Evolutionary conservation across 495 filamentous ascomycete genomes (phyloP), one percentile per base, ranked within the genome.

Genomic region (Pyronema domesticum): DNA sequence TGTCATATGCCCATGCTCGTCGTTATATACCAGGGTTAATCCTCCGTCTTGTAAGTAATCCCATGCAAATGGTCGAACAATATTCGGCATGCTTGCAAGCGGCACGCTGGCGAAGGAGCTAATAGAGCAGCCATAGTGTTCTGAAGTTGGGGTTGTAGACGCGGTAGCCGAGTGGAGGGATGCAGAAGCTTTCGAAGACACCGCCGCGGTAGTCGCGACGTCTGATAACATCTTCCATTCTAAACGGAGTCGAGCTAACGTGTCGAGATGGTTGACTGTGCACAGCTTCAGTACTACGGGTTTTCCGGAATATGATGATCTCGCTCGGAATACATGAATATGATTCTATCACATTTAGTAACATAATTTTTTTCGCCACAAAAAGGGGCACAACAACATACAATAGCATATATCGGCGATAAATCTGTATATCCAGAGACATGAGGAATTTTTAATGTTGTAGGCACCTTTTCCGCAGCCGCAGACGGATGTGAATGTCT

Each of bases 191-290:
- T 43, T 57, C n/a, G 37, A 45, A 35, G 59, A 55, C 3, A 54
- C 52, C 11, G 37, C 10, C 30, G n/a, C 1, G 23, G 6, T 52
- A 44, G 40, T 51, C 5, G 58, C 11, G 13, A n/a, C 23, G 7
- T 64, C 59, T 6, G 63, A 65, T 46, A 65, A 55, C 33, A 65
- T 42, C 43, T 65, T 65, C 63, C 63, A 65, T 52, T 65, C 63
- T 44, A 63, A 56, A 17, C 62, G 62, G 14, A 65, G 63, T 15
- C 63, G 63, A 46, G 63, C 63, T 34, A 65, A 56, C 46, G 63
- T 65, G 50, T 65, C 63, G 19, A 65, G 56, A 37, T 65, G 63
- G 34, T 65, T 65, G 37, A 65, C 57, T 17, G 52, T 56, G 37
- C 63, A 65, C 18, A 65, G 63, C 36, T 65, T 65, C 48, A 65